Evolutionary conservation across 352 stramenopile genomes (phyloP).

Genomic region (Phytophthora pseudosyringae): DNA sequence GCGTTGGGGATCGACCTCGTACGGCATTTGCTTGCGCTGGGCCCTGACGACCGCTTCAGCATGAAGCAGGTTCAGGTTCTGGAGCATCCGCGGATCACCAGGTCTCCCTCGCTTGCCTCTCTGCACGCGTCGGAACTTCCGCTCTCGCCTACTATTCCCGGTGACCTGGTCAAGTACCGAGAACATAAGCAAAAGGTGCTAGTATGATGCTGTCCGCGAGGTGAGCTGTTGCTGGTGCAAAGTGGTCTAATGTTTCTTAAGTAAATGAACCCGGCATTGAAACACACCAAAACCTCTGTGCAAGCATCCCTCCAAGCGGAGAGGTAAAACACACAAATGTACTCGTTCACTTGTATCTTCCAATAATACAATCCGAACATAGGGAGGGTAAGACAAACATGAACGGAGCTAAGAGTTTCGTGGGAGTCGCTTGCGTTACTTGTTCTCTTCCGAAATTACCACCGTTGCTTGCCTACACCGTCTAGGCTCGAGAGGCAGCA

Average conservation of each 20-base stretch:
- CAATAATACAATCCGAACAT: too few relatives aligned
- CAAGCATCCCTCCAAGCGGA: too few relatives aligned
- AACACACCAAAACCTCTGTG: too few relatives aligned
- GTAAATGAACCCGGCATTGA: too few relatives aligned
- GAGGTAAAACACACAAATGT: too few relatives aligned
- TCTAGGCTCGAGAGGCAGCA: too few relatives aligned
- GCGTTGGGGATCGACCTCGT: slow-evolving; percentile 56
- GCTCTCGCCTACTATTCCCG: slow-evolving; percentile 74
- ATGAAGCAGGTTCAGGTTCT: slow-evolving; percentile 83
- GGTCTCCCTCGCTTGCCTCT: slow-evolving; percentile 13
- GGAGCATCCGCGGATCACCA: slow-evolving; percentile 71
- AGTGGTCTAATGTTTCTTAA: slow-evolving; percentile 28
- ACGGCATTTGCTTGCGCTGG: slow-evolving; percentile 75
- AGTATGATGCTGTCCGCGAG: background rate
- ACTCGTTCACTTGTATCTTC: too few relatives aligned
- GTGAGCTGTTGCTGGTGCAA: background rate
- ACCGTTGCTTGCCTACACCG: too few relatives aligned
- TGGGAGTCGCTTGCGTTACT: too few relatives aligned
- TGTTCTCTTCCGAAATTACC: too few relatives aligned
- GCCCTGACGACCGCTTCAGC: slow-evolving; percentile 66
- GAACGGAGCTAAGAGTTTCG: too few relatives aligned
- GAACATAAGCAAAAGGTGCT: slow-evolving; percentile 64
- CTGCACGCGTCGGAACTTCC: slow-evolving; percentile 40
- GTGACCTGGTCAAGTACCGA: slow-evolving; percentile 66
- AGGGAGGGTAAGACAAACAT: too few relatives aligned